Conservation (phyloP, 345 rosid species). For the Odontarrhena argentea region DNA sequence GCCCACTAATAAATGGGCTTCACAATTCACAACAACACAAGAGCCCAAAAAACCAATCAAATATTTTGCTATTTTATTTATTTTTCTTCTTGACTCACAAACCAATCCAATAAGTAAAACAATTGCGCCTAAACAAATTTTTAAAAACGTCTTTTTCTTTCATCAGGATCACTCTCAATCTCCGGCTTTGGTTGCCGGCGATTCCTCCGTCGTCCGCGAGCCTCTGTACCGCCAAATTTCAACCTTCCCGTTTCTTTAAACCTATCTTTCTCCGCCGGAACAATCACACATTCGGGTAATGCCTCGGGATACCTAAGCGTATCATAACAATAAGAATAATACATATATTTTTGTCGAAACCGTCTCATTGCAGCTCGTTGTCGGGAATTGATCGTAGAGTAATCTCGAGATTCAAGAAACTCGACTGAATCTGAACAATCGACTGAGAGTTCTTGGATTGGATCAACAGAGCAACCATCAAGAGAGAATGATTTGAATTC, state of each 20-base stretch:
- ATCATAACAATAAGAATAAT: conserved; percentile 91
- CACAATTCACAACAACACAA: background rate
- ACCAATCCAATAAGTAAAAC: conserved; percentile 17
- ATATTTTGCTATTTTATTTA: background rate
- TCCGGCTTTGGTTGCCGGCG: conserved; percentile 42
- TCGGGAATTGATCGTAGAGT: conserved; percentile 42
- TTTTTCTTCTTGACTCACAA: conserved; percentile 20
- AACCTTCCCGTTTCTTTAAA: conserved; percentile 70
- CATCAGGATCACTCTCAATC: conserved; percentile 45
- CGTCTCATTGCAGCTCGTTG: conserved; percentile 61
- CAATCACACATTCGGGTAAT: conserved; percentile 66
- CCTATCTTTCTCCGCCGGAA: conserved; percentile 51
- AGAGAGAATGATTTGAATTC: conserved; percentile 68
- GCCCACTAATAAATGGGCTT: background rate
- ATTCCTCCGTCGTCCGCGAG: conserved; percentile 33
- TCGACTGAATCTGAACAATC: conserved; percentile 43
- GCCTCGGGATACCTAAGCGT: conserved; percentile 55
- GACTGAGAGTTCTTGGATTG: conserved; percentile 52
- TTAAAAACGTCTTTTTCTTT: conserved; percentile 29
- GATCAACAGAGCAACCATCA: conserved; percentile 71
- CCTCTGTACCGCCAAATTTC: conserved; percentile 67
- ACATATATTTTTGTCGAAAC: conserved; percentile 76
- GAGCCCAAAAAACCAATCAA: conserved; percentile 5
- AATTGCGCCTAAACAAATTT: background rate
- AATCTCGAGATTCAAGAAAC: conserved; percentile 49